Conservation (phyloP, 2,329 filamentous ascomycete species). For the Colletotrichum graminicola region DNA sequence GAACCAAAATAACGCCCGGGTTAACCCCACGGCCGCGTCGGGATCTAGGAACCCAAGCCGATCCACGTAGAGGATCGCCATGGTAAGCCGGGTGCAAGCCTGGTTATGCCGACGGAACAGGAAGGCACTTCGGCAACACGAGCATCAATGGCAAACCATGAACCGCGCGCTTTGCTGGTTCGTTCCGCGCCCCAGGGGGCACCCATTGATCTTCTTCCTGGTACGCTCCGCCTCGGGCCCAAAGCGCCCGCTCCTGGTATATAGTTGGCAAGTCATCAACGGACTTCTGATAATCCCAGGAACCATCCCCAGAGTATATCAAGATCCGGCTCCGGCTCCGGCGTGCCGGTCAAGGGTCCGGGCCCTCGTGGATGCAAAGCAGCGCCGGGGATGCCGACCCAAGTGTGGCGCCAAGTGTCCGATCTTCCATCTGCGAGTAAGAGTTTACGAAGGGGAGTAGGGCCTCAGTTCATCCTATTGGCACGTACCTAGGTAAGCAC, state of each 20-base stretch:
- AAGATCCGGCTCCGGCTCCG: not conserved
- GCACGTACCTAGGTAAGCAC: not conserved
- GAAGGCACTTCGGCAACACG: not conserved
- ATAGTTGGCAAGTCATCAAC: slow-evolving; percentile 1
- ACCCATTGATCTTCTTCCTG: not conserved
- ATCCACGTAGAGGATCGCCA: not conserved
- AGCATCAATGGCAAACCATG: not conserved
- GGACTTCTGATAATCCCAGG: not conserved
- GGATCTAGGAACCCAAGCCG: not conserved
- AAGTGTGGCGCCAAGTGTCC: not conserved
- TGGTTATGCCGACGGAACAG: not conserved
- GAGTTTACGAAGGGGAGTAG: not conserved
- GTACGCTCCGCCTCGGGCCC: not conserved
- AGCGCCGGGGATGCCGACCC: not conserved
- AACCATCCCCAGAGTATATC: not conserved
- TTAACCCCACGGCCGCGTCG: not conserved
- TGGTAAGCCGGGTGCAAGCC: not conserved
- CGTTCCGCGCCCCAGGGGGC: not conserved
- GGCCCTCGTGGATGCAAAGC: not conserved
- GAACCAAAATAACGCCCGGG: not conserved
- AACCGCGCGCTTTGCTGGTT: not conserved
- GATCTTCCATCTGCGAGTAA: not conserved
- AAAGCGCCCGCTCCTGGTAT: not conserved
- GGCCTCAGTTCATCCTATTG: slow-evolving; percentile 12
- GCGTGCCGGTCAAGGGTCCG: not conserved